Evolutionary conservation across 805 yeast species (phyloP), one percentile per base, ranked within the genome.

Genomic region (Kregervanrija pseudodelftensis): DNA sequence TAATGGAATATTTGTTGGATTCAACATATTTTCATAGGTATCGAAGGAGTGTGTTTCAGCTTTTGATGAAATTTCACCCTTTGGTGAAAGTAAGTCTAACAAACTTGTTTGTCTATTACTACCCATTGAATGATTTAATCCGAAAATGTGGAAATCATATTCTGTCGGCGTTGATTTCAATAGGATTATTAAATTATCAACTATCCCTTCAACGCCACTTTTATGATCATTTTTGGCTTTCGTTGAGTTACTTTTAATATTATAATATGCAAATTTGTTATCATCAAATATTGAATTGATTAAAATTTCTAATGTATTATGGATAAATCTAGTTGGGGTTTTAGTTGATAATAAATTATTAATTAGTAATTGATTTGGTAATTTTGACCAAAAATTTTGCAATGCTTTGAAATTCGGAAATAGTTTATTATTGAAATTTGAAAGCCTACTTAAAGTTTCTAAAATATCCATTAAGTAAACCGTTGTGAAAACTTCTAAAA

Each of bases 381-480:
- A 63, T 38, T 35, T 53, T 14, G 44, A 59, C 68, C 60, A 72
- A 37, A 56, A 67, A 61, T 67, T 62, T 12, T 32, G 31, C 12
- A 40, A 28, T 3, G 48, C 44, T 22, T 43, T 37, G 7, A 49
- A 49, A n/a, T 37, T 33, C 3, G 14, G 11, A 42, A 28, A 64
- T 5, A 51, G 43, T 30, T 54, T 51, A 11, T 36, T 40, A 38
- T 49, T 42, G 45, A 52, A 53, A 8, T 55, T 40, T 14, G 61
- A 42, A 30, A 64, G 43, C 40, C 54, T 57, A 11, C 68, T 54
- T 13, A 78, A 58, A 0, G 67, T 63, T 51, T 82, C 88, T 15
- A 82, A 51, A 3, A 79, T 62, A 54, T 83, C 89, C 59, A 77
- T 67, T 2, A 77, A 63, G 55, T 72, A 76, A 0, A 73, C 58